Conservation (phyloP, 148 eudicot species). For the Fagopyrum homotropicum region DNA sequence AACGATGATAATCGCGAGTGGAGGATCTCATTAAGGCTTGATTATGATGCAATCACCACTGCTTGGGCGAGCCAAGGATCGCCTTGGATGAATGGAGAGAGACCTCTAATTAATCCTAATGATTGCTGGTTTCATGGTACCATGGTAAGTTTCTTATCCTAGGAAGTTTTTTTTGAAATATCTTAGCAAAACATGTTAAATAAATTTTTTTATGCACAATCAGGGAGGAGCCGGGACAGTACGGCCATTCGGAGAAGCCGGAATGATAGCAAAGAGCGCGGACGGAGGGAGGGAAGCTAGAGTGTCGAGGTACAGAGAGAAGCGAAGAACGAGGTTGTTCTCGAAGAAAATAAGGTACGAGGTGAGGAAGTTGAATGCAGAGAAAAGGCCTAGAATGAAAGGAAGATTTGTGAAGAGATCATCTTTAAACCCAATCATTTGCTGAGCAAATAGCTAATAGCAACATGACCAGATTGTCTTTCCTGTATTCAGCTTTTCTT, state of each 20-base stretch:
- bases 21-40: conserved; percentile 44
- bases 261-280: conserved; percentile 8
- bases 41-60: conserved; percentile 51
- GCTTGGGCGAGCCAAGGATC: conserved; percentile 60
- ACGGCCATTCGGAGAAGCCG: not conserved
- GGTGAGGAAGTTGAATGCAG: conserved; percentile 91
- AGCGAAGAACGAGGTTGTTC: conserved; percentile 76
- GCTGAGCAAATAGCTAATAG: not conserved
- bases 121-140: conserved; percentile 60
- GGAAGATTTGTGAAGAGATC: conserved; percentile 91
- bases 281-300: conserved; percentile 72
- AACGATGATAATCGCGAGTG: conserved; percentile 19
- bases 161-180: not conserved
- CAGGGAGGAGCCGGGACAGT: not conserved
- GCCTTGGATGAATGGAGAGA: conserved; percentile 74
- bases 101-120: conserved; percentile 44
- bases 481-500: not conserved
- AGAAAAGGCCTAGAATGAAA: conserved; percentile 96
- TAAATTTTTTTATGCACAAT: not conserved
- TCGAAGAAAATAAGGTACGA: conserved; percentile 96
- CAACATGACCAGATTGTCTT: not conserved
- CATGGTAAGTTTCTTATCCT: conserved; percentile 37
- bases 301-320: conserved; percentile 81
- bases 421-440: conserved; percentile 16
- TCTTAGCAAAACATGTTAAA: not conserved